Base-by-base conservation (phyloP, 129 eudicot species). In the Tagetes patula region DNA sequence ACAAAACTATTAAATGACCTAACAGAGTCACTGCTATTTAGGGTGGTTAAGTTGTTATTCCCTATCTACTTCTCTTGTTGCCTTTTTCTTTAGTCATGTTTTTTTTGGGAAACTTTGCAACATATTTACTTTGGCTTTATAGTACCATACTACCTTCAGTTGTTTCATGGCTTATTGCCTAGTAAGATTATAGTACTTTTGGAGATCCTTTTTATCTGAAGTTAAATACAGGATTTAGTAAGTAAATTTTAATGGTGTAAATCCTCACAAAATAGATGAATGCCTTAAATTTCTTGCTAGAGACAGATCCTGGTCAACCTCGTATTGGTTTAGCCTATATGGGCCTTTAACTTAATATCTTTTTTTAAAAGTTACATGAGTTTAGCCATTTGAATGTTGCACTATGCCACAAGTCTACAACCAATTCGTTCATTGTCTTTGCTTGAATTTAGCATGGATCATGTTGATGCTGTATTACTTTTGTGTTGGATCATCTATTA, bases 41-140 rank as follows among this genome's bases (percentile, higher is more conserved):
- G 65, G 65, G 39, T 30, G 65, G 65, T 34, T 50, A 56, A 45
- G 38, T 59, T 48, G 69, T 33, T 58, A 56, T 8, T 58, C 20
- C 36, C 49, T 37, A 67, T 75, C 55, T 75, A 66, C 45, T 49
- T 62, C 70, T 40, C 45, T n/a, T 34, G 9, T 42, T 55, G 52
- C 37, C 49, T 34, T 67, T 30, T 76, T 76, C 59, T 13, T 47
- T 6, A 69, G 53, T 14, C 47, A 30, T 68, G 12, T 56, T 7
- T 68, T 42, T 59, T 9, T 58, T 59, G 31, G 33, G 46, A 53
- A 45, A n/a, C 47, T 10, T 56, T 58, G 74, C 13, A 56, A 10
- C n/a, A n/a, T 56, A 36, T 56, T 14, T 14, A 56, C 42, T 27
- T 76, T 76, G 41, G 41, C 3, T 33, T 45, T 58, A 40, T 69